Evolutionary conservation across 2,329 filamentous ascomycete genomes (phyloP).

Genomic region (Sarocladium kiliense): DNA sequence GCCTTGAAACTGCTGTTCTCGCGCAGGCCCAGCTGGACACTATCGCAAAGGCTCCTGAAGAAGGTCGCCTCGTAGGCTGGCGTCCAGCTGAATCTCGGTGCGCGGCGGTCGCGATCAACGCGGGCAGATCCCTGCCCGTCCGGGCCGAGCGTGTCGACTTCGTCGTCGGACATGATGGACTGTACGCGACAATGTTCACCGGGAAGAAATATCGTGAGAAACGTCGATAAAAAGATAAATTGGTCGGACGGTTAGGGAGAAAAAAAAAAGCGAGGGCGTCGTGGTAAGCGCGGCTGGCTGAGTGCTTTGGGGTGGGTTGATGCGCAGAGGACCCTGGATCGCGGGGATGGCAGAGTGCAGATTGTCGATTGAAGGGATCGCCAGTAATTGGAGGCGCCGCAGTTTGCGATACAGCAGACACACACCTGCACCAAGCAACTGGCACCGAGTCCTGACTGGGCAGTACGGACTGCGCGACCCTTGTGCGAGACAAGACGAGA

Average conservation of each 20-base stretch:
- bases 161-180: slow-evolving; percentile 32
- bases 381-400: not conserved
- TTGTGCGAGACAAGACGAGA: not conserved
- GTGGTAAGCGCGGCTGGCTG: not conserved
- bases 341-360: slow-evolving; percentile 4
- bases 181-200: not conserved
- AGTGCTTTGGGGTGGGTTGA: not conserved
- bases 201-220: not conserved
- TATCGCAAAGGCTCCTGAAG: slow-evolving; percentile 55
- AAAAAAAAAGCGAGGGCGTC: not conserved
- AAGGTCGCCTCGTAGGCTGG: slow-evolving; percentile 54
- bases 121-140: slow-evolving; percentile 27
- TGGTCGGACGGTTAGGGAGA: not conserved
- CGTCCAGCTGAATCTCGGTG: slow-evolving; percentile 57
- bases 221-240: not conserved
- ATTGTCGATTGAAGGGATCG: slow-evolving; percentile 8
- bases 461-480: too few relatives aligned
- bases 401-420: not conserved
- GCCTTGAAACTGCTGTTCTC: slow-evolving; percentile 58
- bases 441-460: not conserved
- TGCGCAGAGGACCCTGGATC: slow-evolving; percentile 5
- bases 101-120: slow-evolving; percentile 34
- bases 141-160: slow-evolving; percentile 29
- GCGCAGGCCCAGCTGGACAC: slow-evolving; percentile 49
- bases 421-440: not conserved